phyloP scores from a whole-genome alignment of 495 filamentous ascomycete genomes.

The Choiromyces venosus region DNA sequence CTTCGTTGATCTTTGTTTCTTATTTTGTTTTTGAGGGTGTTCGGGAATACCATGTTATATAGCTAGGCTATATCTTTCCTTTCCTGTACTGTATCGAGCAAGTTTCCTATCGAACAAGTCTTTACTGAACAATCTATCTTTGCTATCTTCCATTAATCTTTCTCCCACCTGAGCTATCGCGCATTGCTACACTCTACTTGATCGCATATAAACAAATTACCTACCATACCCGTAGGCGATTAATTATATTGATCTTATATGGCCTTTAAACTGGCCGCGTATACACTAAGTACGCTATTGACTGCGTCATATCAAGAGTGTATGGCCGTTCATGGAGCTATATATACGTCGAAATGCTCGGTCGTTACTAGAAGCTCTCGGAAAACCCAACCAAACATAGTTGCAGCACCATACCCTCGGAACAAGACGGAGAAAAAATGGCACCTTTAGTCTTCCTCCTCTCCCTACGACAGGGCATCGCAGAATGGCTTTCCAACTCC shows the following conservation, averaged over 20 bases:
- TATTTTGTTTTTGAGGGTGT: no score
- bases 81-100: no score
- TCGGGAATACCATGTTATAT: no score
- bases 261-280: neutral
- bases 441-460: neutral
- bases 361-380: neutral
- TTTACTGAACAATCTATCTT: no score
- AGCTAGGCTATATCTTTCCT: no score
- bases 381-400: neutral
- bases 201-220: no score
- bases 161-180: no score
- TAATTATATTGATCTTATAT: neutral
- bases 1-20: no score
- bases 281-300: neutral
- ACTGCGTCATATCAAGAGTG: neutral
- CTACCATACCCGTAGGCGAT: no score
- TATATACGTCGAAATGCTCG: neutral
- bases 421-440: neutral
- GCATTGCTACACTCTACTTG: no score
- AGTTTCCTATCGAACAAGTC: no score
- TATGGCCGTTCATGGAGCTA: neutral
- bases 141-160: no score
- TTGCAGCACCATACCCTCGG: neutral
- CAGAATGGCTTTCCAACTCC: neutral
- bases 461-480: neutral